Percentiles rank a stretch among this genome's conserved stretches.
phyloP scores from a whole-genome alignment of 768 basidiomycete genomes.

The Strobilomyces echinocephalus region DNA sequence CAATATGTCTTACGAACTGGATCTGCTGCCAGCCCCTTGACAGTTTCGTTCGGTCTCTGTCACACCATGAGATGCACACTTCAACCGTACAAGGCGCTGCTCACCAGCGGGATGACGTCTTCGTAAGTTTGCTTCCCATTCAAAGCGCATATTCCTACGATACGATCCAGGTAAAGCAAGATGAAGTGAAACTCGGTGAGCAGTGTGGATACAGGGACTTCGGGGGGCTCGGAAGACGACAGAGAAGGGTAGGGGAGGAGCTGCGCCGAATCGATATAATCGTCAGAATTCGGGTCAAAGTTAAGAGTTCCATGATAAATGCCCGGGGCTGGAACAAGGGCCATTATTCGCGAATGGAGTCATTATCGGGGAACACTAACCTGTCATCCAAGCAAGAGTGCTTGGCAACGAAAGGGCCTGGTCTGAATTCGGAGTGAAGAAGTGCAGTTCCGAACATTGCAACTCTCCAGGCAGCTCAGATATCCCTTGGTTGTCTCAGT shows the following conservation, averaged over 20 bases:
- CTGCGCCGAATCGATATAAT: constrained; percentile 72
- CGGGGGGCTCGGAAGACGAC: constrained; percentile 27
- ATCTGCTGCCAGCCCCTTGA: constrained; percentile 76
- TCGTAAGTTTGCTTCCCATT: constrained; percentile 82
- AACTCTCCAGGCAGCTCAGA: constrained; percentile 82
- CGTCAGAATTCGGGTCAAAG: constrained; percentile 63
- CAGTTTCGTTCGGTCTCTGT: constrained; percentile 72
- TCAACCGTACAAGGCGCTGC: constrained; percentile 18
- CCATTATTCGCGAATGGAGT: constrained; percentile 1
- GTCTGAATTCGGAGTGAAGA: constrained; percentile 68
- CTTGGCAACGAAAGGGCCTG: constrained; percentile 67
- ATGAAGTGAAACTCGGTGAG: constrained; percentile 93
- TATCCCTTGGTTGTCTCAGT: constrained; percentile 57
- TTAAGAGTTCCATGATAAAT: constrained; percentile 82
- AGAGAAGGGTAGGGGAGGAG: constrained; percentile 70
- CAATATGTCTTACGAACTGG: constrained; percentile 88
- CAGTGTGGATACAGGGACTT: constrained; percentile 68
- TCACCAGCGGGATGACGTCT: constrained; percentile 74
- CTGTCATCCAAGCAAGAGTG: constrained; percentile 87
- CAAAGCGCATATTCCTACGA: constrained; percentile 73
- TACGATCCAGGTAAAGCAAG: constrained; percentile 72
- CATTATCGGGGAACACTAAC: constrained; percentile 37
- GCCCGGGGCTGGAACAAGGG: constrained; percentile 58
- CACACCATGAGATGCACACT: constrained; percentile 4
- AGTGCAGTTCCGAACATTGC: constrained; percentile 73